Evolutionary conservation across 352 stramenopile species (phyloP).

Genomic region (Globisporangium parvum): DNA sequence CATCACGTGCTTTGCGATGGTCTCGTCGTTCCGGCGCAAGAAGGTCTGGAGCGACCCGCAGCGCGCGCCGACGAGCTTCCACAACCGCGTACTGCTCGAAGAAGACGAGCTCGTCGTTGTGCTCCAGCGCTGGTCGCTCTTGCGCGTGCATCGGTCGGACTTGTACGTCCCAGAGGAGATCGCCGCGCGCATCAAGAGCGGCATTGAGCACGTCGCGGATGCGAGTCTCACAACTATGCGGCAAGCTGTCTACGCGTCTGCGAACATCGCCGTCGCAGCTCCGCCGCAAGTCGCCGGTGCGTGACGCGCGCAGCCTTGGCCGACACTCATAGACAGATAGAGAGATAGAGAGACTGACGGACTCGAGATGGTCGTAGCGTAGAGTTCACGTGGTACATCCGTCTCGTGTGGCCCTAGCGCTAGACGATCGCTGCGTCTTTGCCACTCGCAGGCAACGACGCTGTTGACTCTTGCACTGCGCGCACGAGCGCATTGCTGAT

Average conservation of each 20-base stretch:
- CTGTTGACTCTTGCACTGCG: constrained; percentile 2
- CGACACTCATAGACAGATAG: not conserved
- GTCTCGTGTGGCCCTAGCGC: not conserved
- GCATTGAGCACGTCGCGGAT: constrained; percentile 11
- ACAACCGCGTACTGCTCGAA: not conserved
- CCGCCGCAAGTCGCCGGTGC: no score
- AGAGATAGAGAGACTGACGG: no score
- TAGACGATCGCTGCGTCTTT: constrained; percentile 4
- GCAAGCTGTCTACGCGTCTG: constrained; percentile 6
- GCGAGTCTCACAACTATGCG: constrained; percentile 9
- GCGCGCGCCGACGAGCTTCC: not conserved
- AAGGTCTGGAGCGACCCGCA: constrained; percentile 1
- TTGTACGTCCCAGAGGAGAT: constrained; percentile 9
- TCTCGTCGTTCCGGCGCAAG: constrained; percentile 9
- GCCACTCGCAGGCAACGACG: not conserved
- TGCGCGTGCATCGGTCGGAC: constrained; percentile 9
- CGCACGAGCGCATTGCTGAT: constrained; percentile 11
- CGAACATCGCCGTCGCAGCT: no score
- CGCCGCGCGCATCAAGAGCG: constrained; percentile 3
- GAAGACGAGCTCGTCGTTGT: constrained; percentile 15
- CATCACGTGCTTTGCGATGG: constrained; percentile 11
- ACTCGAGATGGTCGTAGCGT: no score
- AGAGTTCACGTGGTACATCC: not conserved
- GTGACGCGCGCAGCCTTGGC: no score
- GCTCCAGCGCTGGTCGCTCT: constrained; percentile 13